Evolutionary conservation across 306 rosid genomes (phyloP).

Genomic region (Senna tora): DNA sequence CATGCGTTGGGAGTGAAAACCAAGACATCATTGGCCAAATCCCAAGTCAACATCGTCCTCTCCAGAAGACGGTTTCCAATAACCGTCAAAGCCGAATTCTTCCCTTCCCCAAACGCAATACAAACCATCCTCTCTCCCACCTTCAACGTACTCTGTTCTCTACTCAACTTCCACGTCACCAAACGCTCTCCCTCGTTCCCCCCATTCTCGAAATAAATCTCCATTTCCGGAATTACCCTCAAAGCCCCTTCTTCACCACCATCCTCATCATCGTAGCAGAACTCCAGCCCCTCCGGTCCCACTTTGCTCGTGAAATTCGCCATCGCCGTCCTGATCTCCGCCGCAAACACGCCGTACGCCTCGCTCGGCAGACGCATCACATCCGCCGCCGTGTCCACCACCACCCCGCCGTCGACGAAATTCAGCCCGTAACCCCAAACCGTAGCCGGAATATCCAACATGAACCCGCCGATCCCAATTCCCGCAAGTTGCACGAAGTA

Average conservation of each 20-base stretch:
- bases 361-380: constrained; percentile 42
- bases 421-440: constrained; percentile 57
- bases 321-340: constrained; percentile 30
- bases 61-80: constrained; percentile 44
- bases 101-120: constrained; percentile 35
- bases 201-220: constrained; percentile 45
- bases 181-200: constrained; percentile 24
- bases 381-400: constrained; percentile 30
- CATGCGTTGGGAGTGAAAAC: constrained; percentile 31
- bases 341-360: constrained; percentile 37
- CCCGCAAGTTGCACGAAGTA: constrained; percentile 52
- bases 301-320: constrained; percentile 2
- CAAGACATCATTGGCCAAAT: constrained; percentile 37
- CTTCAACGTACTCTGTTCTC: neutral
- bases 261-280: constrained; percentile 42
- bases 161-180: constrained; percentile 32
- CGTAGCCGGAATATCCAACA: constrained; percentile 45
- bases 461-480: constrained; percentile 43
- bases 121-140: constrained; percentile 35
- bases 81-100: constrained; percentile 37
- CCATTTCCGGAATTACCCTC: constrained; percentile 42
- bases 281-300: constrained; percentile 34
- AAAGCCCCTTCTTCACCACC: too few relatives aligned
- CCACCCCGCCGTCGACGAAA: constrained; percentile 49
- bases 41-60: constrained; percentile 36